A percentile compares a stretch with the other conserved stretches of the same genome.
These are phyloP conservation scores for Elaeis guineensis DNA, from an alignment of 176 grass and related monocot genomes.

Conservation along the genomic window DNA sequence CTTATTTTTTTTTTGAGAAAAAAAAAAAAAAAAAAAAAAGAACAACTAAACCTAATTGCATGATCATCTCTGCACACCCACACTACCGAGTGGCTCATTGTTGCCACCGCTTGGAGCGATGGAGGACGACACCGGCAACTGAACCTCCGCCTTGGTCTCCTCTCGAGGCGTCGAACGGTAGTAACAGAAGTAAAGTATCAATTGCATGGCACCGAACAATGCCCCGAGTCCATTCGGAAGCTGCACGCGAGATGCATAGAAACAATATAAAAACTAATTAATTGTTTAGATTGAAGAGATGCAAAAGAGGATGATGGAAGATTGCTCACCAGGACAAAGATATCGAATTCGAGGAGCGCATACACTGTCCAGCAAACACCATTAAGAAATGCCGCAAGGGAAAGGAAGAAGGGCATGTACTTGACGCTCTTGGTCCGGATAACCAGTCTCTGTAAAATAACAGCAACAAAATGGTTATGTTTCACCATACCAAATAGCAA, in stretches of 20 bases:
- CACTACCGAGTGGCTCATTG: no score
- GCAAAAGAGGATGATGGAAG: background rate
- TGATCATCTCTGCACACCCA: no score
- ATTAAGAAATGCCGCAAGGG: conserved; percentile 45
- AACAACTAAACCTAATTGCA: no score
- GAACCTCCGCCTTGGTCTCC: conserved; percentile 21
- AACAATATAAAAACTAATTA: background rate
- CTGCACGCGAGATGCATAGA: conserved; percentile 20
- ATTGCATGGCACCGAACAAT: conserved; percentile 32
- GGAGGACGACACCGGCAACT: conserved; percentile 22
- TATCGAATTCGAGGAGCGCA: conserved; percentile 60
- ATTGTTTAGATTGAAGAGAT: no score
- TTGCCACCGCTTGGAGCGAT: no score
- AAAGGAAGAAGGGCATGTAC: conserved; percentile 68
- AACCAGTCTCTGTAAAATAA: conserved; percentile 35
- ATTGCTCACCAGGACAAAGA: conserved; percentile 40
- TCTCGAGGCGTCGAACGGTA: conserved; percentile 31
- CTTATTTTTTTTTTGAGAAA: no score
- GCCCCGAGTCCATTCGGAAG: conserved; percentile 56
- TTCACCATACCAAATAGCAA: no score
- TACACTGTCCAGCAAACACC: conserved; percentile 67
- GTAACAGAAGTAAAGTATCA: conserved; percentile 63
- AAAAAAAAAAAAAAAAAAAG: no score
- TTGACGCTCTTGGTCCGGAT: conserved; percentile 64
- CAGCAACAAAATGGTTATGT: no score